Evolutionary conservation across 2,329 filamentous ascomycete species (phyloP).

Genomic region (Remersonia thermophila): DNA sequence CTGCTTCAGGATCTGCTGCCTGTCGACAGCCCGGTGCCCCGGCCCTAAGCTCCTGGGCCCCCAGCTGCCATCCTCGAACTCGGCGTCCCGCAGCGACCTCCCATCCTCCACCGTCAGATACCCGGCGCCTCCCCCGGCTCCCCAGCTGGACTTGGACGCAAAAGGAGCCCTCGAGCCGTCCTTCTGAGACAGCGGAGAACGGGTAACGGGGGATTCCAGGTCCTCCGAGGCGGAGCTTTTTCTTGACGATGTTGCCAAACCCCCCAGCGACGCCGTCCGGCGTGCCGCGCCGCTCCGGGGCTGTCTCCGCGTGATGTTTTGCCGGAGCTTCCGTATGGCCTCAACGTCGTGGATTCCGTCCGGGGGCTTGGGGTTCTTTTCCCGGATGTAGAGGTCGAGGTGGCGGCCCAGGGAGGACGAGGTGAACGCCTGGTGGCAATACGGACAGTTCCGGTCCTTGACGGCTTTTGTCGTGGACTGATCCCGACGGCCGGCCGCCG

Average conservation of each 20-base stretch:
- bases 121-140: slow-evolving; percentile 66
- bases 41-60: slow-evolving; percentile 22
- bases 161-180: slow-evolving; percentile 22
- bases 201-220: slow-evolving; percentile 21
- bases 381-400: slow-evolving; percentile 85
- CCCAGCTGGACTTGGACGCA: slow-evolving; percentile 53
- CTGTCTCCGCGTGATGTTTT: slow-evolving; percentile 76
- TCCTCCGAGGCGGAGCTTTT: slow-evolving; percentile 30
- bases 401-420: slow-evolving; percentile 89
- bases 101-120: slow-evolving; percentile 41
- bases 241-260: slow-evolving; percentile 30
- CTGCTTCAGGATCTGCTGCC: slow-evolving; percentile 42
- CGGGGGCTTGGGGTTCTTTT: slow-evolving; percentile 76
- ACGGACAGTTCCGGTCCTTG: slow-evolving; percentile 83
- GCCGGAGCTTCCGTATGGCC: slow-evolving; percentile 71
- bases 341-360: slow-evolving; percentile 87
- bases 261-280: slow-evolving; percentile 47
- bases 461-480: slow-evolving; percentile 35
- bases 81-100: neutral
- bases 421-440: slow-evolving; percentile 80
- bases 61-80: slow-evolving; percentile 2
- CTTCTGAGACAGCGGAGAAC: slow-evolving; percentile 28
- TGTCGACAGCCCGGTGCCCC: slow-evolving; percentile 30
- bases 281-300: slow-evolving; percentile 52
- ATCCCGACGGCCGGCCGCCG: slow-evolving; percentile 25